Evolutionary conservation across 2,329 filamentous ascomycete genomes (phyloP).

Genomic region (Cryphonectria naterciae): DNA sequence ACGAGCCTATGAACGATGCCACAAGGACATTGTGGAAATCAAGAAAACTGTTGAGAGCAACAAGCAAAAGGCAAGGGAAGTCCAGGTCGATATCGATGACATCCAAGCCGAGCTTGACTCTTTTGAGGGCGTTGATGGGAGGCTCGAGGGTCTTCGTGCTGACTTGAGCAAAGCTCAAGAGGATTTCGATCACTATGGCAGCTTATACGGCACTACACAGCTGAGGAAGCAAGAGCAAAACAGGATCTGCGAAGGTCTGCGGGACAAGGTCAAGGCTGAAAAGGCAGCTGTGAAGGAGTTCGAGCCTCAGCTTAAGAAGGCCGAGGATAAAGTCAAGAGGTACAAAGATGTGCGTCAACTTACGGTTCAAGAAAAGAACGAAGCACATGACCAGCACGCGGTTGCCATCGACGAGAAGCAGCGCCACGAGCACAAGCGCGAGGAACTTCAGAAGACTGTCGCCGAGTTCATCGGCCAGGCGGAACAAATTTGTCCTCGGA

Average conservation of each 20-base stretch:
- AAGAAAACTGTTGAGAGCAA: conserved; percentile 47
- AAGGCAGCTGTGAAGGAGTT: conserved; percentile 44
- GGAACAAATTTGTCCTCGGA: conserved; percentile 56
- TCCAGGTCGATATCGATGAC: conserved; percentile 61
- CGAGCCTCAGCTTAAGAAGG: conserved; percentile 57
- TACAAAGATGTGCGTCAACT: conserved; percentile 54
- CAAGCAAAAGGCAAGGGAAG: conserved; percentile 59
- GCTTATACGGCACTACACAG: conserved; percentile 57
- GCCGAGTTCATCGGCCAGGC: conserved; percentile 61
- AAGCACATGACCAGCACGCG: conserved; percentile 56
- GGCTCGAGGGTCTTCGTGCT: conserved; percentile 61
- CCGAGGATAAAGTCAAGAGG: conserved; percentile 55
- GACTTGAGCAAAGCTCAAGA: conserved; percentile 58
- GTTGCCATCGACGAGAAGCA: conserved; percentile 51
- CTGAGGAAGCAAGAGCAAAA: conserved; percentile 55
- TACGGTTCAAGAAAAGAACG: conserved; percentile 65
- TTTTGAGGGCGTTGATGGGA: conserved; percentile 70
- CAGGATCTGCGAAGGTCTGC: conserved; percentile 45
- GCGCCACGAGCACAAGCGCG: conserved; percentile 51
- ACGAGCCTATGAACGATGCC: conserved; percentile 53
- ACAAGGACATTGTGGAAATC: conserved; percentile 53
- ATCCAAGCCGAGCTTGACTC: conserved; percentile 65
- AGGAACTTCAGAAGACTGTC: conserved; percentile 53
- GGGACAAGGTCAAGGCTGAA: conserved; percentile 39
- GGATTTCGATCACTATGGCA: conserved; percentile 52